Conservation (phyloP, 495 filamentous ascomycete species). For the Terfezia claveryi region DNA sequence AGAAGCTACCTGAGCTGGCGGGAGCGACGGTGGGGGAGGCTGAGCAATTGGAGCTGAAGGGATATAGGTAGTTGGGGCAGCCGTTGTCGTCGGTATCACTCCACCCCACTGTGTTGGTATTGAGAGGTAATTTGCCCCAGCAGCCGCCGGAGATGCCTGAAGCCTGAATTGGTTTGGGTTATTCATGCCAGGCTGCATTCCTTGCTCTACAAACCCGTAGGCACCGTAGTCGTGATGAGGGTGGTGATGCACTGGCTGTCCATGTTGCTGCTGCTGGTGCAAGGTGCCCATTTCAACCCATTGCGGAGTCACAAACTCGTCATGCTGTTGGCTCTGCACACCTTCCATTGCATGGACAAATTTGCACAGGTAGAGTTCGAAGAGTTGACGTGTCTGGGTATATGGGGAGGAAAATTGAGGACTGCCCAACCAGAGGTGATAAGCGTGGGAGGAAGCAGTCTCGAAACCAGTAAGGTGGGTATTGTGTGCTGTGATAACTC, state of each 20-base stretch:
- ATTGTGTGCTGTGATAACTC: neutral
- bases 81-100: slow-evolving; percentile 8
- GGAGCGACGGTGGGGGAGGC: slow-evolving; percentile 27
- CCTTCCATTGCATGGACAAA: slow-evolving; percentile 19
- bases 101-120: slow-evolving; percentile 15
- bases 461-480: neutral
- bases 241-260: slow-evolving; percentile 20
- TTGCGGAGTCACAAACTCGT: slow-evolving; percentile 30
- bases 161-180: slow-evolving; percentile 11
- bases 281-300: slow-evolving; percentile 31
- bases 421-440: neutral
- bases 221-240: slow-evolving; percentile 20
- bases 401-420: neutral
- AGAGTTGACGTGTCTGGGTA: neutral
- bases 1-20: slow-evolving; percentile 16
- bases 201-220: slow-evolving; percentile 1
- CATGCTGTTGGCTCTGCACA: slow-evolving; percentile 20
- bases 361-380: neutral
- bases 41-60: slow-evolving; percentile 23
- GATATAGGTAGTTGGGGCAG: slow-evolving; percentile 4
- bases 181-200: slow-evolving; percentile 13
- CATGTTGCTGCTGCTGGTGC: slow-evolving; percentile 17
- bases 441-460: neutral
- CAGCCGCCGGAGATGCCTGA: slow-evolving; percentile 13
- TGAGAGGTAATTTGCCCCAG: slow-evolving; percentile 16